Percentiles rank a stretch among this genome's conserved stretches.
phyloP scores from a whole-genome alignment of 805 yeast species.

The Pichia gijzeniarum region DNA sequence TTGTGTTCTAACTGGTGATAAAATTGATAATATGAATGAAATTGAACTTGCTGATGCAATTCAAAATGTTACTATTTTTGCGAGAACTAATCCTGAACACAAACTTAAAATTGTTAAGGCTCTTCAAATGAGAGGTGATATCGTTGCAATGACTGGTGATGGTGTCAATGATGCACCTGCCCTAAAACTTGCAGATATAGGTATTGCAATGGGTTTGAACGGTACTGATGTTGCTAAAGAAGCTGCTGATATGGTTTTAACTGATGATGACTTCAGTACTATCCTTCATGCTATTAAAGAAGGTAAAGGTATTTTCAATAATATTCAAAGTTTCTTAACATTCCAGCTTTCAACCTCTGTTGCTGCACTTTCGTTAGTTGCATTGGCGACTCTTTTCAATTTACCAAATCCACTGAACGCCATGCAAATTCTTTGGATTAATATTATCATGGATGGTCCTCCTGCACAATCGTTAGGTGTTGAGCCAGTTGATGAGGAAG shows the following conservation, averaged over 20 bases:
- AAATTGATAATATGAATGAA: conserved; percentile 66
- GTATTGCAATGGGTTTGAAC: conserved; percentile 87
- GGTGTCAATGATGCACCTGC: conserved; percentile 99
- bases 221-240: conserved; percentile 99
- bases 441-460: conserved; percentile 97
- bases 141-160: conserved; percentile 99
- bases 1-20: conserved; percentile 81
- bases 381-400: conserved; percentile 78
- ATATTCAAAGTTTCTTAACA: conserved; percentile 89
- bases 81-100: conserved; percentile 93
- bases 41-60: conserved; percentile 70
- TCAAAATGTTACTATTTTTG: conserved; percentile 80
- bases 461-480: conserved; percentile 98
- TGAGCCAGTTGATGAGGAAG: conserved; percentile 94
- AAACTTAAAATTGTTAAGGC: conserved; percentile 87
- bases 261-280: conserved; percentile 95
- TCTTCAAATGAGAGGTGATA: conserved; percentile 82
- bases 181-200: conserved; percentile 89
- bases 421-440: conserved; percentile 97
- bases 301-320: conserved; percentile 95
- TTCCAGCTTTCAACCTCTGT: conserved; percentile 95
- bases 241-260: conserved; percentile 95
- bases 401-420: conserved; percentile 94
- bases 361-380: conserved; percentile 88
- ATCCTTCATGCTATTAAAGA: conserved; percentile 91